These are phyloP conservation scores for Cladophialophora bantiana DNA, from an alignment of 2,329 filamentous ascomycete species.

Conservation along the genomic window DNA sequence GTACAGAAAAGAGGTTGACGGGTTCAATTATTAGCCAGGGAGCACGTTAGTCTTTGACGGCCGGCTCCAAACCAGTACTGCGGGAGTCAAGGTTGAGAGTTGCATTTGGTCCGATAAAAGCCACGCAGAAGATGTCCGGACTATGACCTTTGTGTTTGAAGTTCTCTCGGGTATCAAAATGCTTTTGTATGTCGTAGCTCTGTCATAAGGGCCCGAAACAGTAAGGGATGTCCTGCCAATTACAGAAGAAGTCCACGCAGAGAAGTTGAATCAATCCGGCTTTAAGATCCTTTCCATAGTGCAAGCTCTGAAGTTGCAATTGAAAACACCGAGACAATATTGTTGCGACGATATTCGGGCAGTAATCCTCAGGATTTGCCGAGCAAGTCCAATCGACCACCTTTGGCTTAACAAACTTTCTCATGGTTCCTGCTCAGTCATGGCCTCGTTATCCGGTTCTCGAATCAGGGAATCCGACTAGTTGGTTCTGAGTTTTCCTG, in stretches of 20 bases:
- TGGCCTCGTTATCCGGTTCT: conserved; percentile 1
- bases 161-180: conserved; percentile 7
- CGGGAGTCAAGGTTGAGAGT: neutral
- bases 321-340: conserved; percentile 13
- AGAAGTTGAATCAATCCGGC: conserved; percentile 23
- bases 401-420: conserved; percentile 10
- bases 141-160: conserved; percentile 5
- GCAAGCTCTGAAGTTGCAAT: conserved; percentile 17
- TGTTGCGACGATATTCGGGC: conserved; percentile 8
- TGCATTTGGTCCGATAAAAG: neutral
- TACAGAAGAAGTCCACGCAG: conserved; percentile 19
- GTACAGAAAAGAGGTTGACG: neutral
- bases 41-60: neutral
- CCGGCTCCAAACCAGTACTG: neutral
- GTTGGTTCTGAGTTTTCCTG: neutral
- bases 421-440: conserved; percentile 3
- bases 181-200: conserved; percentile 18
- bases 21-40: neutral
- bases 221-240: conserved; percentile 3
- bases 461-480: neutral
- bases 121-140: conserved; percentile 6
- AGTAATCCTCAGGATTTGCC: conserved; percentile 1
- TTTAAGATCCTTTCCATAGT: conserved; percentile 22
- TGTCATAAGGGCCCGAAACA: conserved; percentile 16
- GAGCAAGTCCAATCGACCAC: conserved; percentile 1